Evolutionary conservation across 352 stramenopile species (phyloP), one percentile per base, ranked within the genome.

Genomic region (Phytopythium ostracodes): DNA sequence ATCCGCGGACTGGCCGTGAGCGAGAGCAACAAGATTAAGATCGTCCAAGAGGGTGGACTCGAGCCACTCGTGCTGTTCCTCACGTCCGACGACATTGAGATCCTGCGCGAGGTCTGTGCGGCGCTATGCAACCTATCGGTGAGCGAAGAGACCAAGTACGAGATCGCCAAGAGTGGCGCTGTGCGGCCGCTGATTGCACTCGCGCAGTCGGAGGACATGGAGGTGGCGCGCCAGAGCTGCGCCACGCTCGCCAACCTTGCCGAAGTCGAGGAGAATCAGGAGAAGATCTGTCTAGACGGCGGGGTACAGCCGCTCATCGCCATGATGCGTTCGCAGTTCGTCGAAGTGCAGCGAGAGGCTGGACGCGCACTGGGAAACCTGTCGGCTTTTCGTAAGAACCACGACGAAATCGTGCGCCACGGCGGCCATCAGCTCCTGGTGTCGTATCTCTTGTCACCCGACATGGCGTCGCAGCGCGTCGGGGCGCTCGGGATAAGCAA

Each of bases 121-220:
- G 94, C 92, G 4, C 72, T 99, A 0, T 98, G 90, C 65, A 99
- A 99, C 72, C 77, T 99, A 31, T 97, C 93, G 8, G 74, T 98
- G 36, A 93, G 87, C 35, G 95, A 98, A 55, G 96, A 99, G 67
- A 99, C 96, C 67, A 99, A 99, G 72, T 98, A 98, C 63, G 96
- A 99, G 70, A 96, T 99, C 40, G 85, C 90, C 20, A 98, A 98
- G 66, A 97, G 81, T 53, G 96, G 96, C 4, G 90, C 89, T 5
- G 84, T 99, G 17, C 59, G 85, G 15, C 87, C 92, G 22, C 76
- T 99, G 3, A 94, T 99, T 36, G 74, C 79, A 7, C 88, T 97
- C 44, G 93, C 96, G 14, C 85, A 97, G 67, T 97, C 82, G 9
- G 93, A 98, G 66, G 96, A 99, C 68, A 94, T 97, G 78, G 76